phyloP scores from a whole-genome alignment of 2,329 filamentous ascomycete species.

The Penicillium frequentans region DNA sequence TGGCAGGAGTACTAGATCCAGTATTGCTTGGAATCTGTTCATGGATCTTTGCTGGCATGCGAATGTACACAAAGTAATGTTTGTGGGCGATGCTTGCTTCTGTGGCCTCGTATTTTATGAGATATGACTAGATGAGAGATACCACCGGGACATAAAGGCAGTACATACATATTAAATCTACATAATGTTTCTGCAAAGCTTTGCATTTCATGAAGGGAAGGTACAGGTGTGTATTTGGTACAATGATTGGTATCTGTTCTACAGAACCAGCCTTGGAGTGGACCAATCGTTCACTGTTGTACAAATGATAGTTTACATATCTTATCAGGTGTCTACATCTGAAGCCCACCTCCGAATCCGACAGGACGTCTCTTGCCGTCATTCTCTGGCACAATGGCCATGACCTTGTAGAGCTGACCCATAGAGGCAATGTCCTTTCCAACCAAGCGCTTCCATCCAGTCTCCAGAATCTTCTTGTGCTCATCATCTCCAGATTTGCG shows the following conservation, averaged over 20 bases:
- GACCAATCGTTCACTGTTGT: background rate
- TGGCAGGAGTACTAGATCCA: constrained; percentile 61
- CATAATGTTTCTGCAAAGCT: background rate
- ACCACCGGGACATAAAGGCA: constrained; percentile 4
- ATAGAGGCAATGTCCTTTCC: constrained; percentile 81
- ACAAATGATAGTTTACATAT: background rate
- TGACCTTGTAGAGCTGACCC: constrained; percentile 90
- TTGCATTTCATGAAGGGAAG: too few relatives aligned
- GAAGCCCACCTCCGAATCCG: constrained; percentile 76
- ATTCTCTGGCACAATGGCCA: constrained; percentile 86
- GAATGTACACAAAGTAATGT: background rate
- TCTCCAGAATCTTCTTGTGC: constrained; percentile 63
- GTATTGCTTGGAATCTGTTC: background rate
- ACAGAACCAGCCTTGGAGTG: background rate
- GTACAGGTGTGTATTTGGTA: too few relatives aligned
- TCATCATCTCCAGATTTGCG: constrained; percentile 51
- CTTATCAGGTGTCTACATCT: constrained; percentile 7
- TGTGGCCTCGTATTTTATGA: constrained; percentile 5
- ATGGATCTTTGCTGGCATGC: background rate
- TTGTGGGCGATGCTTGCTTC: background rate
- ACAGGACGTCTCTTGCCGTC: constrained; percentile 73
- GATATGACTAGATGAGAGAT: constrained; percentile 18
- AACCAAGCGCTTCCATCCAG: constrained; percentile 78
- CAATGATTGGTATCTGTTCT: too few relatives aligned
- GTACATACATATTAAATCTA: background rate